A percentile compares a stretch with the other conserved stretches of the same genome.
These are phyloP conservation scores for Mycena polygramma DNA, from an alignment of 768 basidiomycete species.

Conservation along the genomic window DNA sequence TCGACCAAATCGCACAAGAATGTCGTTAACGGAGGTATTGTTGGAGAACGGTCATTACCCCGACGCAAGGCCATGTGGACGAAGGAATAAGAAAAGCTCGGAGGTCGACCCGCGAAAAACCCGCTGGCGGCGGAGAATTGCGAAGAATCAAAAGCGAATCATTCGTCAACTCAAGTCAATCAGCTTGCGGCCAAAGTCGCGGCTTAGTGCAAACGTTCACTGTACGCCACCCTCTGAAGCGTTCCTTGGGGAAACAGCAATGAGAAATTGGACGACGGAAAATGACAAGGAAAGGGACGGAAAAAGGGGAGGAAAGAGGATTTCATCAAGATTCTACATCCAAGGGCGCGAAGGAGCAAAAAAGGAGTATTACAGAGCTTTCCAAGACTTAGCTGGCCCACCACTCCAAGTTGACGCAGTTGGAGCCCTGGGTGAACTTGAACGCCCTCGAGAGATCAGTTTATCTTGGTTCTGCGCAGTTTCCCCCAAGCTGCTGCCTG, in stretches of 20 bases:
- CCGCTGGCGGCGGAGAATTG: slow-evolving; percentile 28
- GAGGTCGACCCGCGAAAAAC: slow-evolving; percentile 25
- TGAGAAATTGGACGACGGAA: not conserved
- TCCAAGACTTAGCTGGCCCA: not conserved
- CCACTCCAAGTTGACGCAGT: too few species aligned
- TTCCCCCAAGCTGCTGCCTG: too few species aligned
- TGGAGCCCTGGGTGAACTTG: too few species aligned
- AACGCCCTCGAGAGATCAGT: too few species aligned
- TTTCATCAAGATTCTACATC: too few species aligned
- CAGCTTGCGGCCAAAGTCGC: not conserved
- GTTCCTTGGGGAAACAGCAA: not conserved
- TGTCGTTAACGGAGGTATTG: not conserved
- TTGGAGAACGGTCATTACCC: slow-evolving; percentile 21
- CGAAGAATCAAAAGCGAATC: slow-evolving; percentile 4
- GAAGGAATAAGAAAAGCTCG: slow-evolving; percentile 12
- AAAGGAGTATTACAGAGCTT: not conserved
- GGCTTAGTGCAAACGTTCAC: too few species aligned
- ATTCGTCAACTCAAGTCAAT: not conserved
- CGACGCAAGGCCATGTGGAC: slow-evolving; percentile 26
- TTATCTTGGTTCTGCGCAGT: too few species aligned
- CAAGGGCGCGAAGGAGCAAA: too few species aligned
- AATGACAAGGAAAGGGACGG: not conserved
- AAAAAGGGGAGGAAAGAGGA: slow-evolving; percentile 1
- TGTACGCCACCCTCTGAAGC: not conserved
- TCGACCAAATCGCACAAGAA: not conserved